These are phyloP conservation scores for Coleophoma cylindrospora DNA, from an alignment of 2,329 filamentous ascomycete species.

Conservation along the genomic window DNA sequence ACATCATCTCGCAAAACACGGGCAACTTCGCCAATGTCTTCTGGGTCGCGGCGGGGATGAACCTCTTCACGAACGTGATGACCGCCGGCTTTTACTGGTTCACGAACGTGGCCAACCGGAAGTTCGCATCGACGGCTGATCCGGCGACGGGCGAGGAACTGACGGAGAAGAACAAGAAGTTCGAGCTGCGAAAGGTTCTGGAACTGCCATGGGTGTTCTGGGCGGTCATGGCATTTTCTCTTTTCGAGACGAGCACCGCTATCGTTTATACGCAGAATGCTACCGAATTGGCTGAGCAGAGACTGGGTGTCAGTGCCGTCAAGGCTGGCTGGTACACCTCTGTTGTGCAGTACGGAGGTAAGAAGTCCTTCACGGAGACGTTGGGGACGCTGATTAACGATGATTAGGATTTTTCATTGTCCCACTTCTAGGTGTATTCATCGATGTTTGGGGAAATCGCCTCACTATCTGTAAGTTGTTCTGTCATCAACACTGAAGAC, in stretches of 20 bases:
- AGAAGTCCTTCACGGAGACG: neutral
- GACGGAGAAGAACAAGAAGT: conserved; percentile 54
- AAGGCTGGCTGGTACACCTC: conserved; percentile 57
- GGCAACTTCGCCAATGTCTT: conserved; percentile 59
- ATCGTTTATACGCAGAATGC: conserved; percentile 50
- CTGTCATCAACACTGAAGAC: neutral
- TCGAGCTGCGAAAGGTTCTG: conserved; percentile 50
- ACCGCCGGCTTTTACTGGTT: conserved; percentile 52
- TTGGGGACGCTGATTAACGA: neutral
- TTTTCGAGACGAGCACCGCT: conserved; percentile 54
- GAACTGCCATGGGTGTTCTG: conserved; percentile 57
- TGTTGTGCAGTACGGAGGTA: conserved; percentile 46
- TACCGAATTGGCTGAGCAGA: conserved; percentile 55
- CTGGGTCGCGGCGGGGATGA: conserved; percentile 59
- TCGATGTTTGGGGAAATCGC: conserved; percentile 51
- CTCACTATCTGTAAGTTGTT: conserved; percentile 34
- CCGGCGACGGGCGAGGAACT: conserved; percentile 53
- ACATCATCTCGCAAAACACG: conserved; percentile 51
- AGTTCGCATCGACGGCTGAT: conserved; percentile 42
- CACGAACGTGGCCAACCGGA: conserved; percentile 42
- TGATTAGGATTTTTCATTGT: conserved; percentile 49
- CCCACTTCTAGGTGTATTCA: conserved; percentile 47
- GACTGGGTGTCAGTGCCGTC: conserved; percentile 49
- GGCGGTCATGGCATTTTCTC: conserved; percentile 46
- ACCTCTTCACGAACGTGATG: conserved; percentile 54